Percentiles rank a stretch among this genome's conserved stretches.
Conservation (phyloP, 176 grass and related monocot genomes). For the Calamus simplicifolius region DNA sequence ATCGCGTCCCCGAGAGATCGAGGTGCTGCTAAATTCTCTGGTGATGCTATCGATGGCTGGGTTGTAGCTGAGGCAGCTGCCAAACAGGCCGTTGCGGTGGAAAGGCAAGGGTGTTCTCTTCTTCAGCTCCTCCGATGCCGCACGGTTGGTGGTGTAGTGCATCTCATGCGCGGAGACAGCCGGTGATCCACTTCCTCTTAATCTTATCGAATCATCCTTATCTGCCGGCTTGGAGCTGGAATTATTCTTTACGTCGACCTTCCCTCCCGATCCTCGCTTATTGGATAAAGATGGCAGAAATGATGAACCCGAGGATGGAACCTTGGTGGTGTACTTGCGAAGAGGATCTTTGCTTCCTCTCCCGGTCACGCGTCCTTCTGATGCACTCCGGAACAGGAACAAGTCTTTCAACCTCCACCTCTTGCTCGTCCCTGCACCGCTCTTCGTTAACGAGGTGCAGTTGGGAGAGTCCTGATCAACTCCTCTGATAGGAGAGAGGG, state of each 20-base stretch:
- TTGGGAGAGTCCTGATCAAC: not conserved
- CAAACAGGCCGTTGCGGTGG: constrained; percentile 27
- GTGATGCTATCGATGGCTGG: constrained; percentile 44
- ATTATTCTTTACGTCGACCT: not conserved
- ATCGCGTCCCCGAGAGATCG: not conserved
- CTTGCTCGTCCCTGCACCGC: constrained; percentile 36
- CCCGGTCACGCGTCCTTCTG: constrained; percentile 19
- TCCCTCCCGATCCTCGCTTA: constrained; percentile 9
- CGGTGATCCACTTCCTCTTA: not conserved
- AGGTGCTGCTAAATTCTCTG: constrained; percentile 23
- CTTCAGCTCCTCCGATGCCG: constrained; percentile 4
- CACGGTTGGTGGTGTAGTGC: constrained; percentile 5
- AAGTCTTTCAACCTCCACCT: constrained; percentile 80
- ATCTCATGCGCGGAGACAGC: not conserved
- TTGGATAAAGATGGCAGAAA: constrained; percentile 7
- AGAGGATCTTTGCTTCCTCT: constrained; percentile 47
- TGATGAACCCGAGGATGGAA: constrained; percentile 23
- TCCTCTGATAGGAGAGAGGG: constrained; percentile 32
- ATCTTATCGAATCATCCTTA: constrained; percentile 1
- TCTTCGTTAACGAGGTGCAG: constrained; percentile 15
- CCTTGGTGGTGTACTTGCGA: constrained; percentile 44
- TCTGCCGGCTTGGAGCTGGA: constrained; percentile 1
- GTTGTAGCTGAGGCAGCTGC: constrained; percentile 58
- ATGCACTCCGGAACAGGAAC: constrained; percentile 69
- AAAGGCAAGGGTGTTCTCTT: constrained; percentile 4